Base-by-base conservation (phyloP, 106 monocot species). In the Dactylorhiza incarnata region DNA sequence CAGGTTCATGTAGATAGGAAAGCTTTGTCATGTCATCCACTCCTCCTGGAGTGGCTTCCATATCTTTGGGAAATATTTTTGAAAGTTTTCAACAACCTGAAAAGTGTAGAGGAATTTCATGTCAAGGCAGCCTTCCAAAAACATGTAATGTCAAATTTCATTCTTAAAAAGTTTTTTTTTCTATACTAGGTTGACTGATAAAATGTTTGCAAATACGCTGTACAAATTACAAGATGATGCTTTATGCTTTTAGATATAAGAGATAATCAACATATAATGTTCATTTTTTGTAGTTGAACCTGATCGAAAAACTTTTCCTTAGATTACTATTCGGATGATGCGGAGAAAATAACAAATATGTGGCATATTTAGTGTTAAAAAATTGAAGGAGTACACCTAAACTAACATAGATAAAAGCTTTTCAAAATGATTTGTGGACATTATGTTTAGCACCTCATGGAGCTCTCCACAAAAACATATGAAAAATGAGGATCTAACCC, bases 11-110 rank as follows among this genome's bases (percentile, higher is more conserved):
- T 76, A 93, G 85, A 78, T 93, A 94, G 76, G 94, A 84, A 51
- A 90, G 76, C 73, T 85, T 90, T 71, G 94, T 90, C 90, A 94
- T 94, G 74, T 94, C 94, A 79, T 94, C 94, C 7, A 94, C 86
- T 75, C 94, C 94, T 19, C 85, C 80, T 72, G 85, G 80, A 53
- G 94, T 84, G 50, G 88, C 90, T 88, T 94, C 94, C 74, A 81
- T 85, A 69, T 94, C 94, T 72, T 90, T 83, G 19, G 86, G 90
- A 73, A 74, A 81, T 54, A 87, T 78, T 62, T 82, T 84, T 73
- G 82, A 83, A 74, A 90, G 55, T 85, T 90, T 74, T 80, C 83
- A 54, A 75, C 49, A 67, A 87, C 72, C 90, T 90, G 44, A n/a
- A 12, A 79, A 49, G 19, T 48, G 37, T 49, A 3, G 6, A 69